These are phyloP conservation scores for Suhomyces guaymorum DNA, from an alignment of 1,139 yeast species.

Conservation along the genomic window DNA sequence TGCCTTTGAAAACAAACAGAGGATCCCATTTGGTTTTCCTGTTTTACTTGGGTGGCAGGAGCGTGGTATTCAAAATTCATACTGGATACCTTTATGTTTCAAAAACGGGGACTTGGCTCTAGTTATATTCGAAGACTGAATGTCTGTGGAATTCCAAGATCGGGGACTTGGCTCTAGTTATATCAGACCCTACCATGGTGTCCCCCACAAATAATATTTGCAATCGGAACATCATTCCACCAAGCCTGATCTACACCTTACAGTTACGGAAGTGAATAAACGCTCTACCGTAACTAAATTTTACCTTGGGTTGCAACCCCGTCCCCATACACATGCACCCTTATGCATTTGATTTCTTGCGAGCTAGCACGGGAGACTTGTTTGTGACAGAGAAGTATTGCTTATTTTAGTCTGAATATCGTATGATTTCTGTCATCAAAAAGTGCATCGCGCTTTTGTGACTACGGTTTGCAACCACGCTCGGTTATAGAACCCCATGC, in stretches of 20 bases:
- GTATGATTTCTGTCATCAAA: constrained; percentile 9
- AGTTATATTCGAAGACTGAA: too few relatives aligned
- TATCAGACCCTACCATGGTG: constrained; percentile 1
- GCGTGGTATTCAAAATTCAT: too few relatives aligned
- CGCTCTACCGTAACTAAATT: neutral
- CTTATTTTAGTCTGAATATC: constrained; percentile 4
- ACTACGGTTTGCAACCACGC: constrained; percentile 8
- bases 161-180: constrained; percentile 1
- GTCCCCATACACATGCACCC: constrained; percentile 1
- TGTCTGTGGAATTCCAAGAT: neutral
- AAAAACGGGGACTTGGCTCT: too few relatives aligned
- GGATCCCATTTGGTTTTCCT: constrained; percentile 4
- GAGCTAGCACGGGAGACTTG: too few relatives aligned
- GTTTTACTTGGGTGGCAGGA: too few relatives aligned
- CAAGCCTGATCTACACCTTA: constrained; percentile 2
- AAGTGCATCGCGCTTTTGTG: constrained; percentile 4
- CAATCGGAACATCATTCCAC: constrained; percentile 6
- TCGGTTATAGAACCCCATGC: constrained; percentile 1
- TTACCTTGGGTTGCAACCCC: neutral
- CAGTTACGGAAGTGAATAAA: constrained; percentile 2
- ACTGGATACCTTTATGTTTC: too few relatives aligned
- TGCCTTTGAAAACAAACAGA: neutral
- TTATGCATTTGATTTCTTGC: too few relatives aligned
- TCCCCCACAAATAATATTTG: constrained; percentile 4
- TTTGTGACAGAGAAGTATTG: neutral